A percentile compares a stretch with the other conserved stretches of the same genome.
phyloP scores from a whole-genome alignment of 2,329 filamentous ascomycete species.

The Cryoendolithus antarcticus region DNA sequence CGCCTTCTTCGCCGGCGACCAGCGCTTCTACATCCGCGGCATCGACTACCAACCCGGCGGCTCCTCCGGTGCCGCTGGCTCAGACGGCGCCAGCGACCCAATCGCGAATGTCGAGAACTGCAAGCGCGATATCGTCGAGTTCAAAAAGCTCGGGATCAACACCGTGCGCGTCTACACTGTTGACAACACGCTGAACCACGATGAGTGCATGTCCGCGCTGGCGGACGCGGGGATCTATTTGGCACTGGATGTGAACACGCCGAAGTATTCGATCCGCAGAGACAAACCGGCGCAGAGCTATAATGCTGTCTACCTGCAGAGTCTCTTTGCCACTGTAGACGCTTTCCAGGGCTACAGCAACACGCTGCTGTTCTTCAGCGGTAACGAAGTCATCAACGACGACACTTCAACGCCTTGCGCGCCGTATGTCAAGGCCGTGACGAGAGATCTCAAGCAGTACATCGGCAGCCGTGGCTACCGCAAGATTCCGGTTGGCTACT shows the following conservation, averaged over 20 bases:
- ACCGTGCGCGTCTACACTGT: constrained; percentile 86
- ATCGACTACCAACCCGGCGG: constrained; percentile 46
- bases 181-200: constrained; percentile 72
- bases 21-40: constrained; percentile 50
- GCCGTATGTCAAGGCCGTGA: constrained; percentile 60
- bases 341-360: constrained; percentile 73
- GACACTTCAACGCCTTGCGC: constrained; percentile 50
- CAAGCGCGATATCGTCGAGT: constrained; percentile 66
- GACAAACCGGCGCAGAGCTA: constrained; percentile 61
- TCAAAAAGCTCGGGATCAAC: constrained; percentile 80
- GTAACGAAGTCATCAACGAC: constrained; percentile 60
- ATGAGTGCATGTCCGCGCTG: constrained; percentile 71
- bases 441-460: constrained; percentile 70
- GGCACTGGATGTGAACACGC: constrained; percentile 84
- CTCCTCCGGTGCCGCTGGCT: constrained; percentile 28
- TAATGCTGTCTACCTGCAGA: constrained; percentile 75
- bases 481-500: constrained; percentile 65
- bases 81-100: constrained; percentile 53
- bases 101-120: constrained; percentile 60
- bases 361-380: constrained; percentile 73
- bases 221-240: constrained; percentile 83
- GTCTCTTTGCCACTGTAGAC: constrained; percentile 79
- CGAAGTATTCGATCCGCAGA: constrained; percentile 78
- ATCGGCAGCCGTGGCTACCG: constrained; percentile 59
- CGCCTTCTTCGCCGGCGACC: constrained; percentile 51